Evolutionary conservation across 2,329 filamentous ascomycete species (phyloP).

Genomic region (Sporothrix humicola): DNA sequence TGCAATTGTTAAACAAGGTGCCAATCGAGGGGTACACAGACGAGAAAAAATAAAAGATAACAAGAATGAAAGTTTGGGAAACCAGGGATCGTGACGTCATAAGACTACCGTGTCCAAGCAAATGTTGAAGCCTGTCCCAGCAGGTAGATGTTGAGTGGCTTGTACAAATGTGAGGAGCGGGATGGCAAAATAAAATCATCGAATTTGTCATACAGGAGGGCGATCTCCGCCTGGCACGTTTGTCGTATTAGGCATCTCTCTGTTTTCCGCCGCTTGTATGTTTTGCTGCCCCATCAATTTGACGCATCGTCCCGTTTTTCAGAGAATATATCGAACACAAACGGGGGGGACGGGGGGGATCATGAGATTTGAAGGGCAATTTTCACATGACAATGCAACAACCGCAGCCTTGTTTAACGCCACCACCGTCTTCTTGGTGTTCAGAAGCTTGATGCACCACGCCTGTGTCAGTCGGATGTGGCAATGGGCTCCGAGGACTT

Average conservation of each 20-base stretch:
- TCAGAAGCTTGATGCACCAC: conserved; percentile 57
- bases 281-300: too few relatives aligned
- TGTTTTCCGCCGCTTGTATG: too few relatives aligned
- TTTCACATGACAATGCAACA: conserved; percentile 79
- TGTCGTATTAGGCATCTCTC: too few relatives aligned
- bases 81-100: conserved; percentile 4
- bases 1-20: too few relatives aligned
- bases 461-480: conserved; percentile 51
- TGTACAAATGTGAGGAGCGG: not conserved
- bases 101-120: not conserved
- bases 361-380: too few relatives aligned
- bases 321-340: too few relatives aligned
- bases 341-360: too few relatives aligned
- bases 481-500: conserved; percentile 54
- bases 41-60: not conserved
- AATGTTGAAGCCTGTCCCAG: not conserved
- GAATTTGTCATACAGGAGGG: too few relatives aligned
- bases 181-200: too few relatives aligned
- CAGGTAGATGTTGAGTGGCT: not conserved
- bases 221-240: too few relatives aligned
- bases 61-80: not conserved
- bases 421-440: conserved; percentile 54
- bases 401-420: conserved; percentile 64
- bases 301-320: too few relatives aligned
- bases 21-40: not conserved